Percentiles rank a stretch among this genome's conserved stretches.
phyloP scores from a whole-genome alignment of 2,329 filamentous ascomycete genomes.

The Alternaria sp. region DNA sequence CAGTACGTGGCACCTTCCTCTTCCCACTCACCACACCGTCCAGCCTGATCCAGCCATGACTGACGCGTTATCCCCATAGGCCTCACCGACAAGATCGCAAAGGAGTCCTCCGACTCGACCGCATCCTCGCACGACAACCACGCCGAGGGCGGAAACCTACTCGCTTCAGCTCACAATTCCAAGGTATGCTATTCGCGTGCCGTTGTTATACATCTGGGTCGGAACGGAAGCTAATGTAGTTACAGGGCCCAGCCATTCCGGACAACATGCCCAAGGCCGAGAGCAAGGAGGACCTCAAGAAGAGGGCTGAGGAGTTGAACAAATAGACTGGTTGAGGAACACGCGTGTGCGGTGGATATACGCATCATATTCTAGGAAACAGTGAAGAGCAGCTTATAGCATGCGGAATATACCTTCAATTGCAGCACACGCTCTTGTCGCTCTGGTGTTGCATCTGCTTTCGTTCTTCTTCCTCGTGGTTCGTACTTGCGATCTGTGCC shows the following conservation, averaged over 20 bases:
- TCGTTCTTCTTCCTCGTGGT: too few relatives aligned
- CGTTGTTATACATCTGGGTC: background rate
- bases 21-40: background rate
- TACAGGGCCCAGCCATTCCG: slow-evolving; percentile 53
- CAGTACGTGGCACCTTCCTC: slow-evolving; percentile 38
- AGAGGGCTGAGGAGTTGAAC: slow-evolving; percentile 58
- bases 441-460: too few relatives aligned
- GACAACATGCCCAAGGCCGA: slow-evolving; percentile 53
- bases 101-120: slow-evolving; percentile 52
- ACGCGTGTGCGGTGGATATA: background rate
- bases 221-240: slow-evolving; percentile 10
- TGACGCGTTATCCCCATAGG: slow-evolving; percentile 28
- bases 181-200: slow-evolving; percentile 35
- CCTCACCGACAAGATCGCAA: slow-evolving; percentile 55
- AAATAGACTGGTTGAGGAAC: slow-evolving; percentile 40
- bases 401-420: too few relatives aligned
- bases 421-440: too few relatives aligned
- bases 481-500: too few relatives aligned
- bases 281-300: slow-evolving; percentile 58
- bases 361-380: too few relatives aligned
- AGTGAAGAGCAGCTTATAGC: too few relatives aligned
- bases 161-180: slow-evolving; percentile 50
- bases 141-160: slow-evolving; percentile 42
- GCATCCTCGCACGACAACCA: slow-evolving; percentile 47
- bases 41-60: background rate